Conservation (phyloP, 495 filamentous ascomycete genomes). For the Aspergillus leporis region DNA sequence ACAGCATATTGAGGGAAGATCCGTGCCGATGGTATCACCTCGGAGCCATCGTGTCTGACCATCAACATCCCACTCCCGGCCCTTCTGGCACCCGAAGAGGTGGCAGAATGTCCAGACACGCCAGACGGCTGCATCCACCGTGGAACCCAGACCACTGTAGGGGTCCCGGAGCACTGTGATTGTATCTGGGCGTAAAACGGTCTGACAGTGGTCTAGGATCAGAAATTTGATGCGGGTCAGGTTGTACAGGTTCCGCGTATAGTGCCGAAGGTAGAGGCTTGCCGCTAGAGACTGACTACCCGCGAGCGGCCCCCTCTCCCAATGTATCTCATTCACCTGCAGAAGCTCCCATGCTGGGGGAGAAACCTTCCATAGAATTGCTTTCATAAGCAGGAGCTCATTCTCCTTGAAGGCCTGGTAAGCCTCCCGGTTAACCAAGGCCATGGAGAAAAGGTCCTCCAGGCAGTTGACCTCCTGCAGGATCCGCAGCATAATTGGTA, state of each 20-base stretch:
- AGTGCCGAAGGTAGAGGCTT: conserved; percentile 10
- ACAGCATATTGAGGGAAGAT: conserved; percentile 2
- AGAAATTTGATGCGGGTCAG: conserved; percentile 12
- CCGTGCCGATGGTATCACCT: conserved; percentile 5
- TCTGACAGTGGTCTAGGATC: background rate
- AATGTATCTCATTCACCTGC: conserved; percentile 9
- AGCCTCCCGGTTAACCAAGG: conserved; percentile 8
- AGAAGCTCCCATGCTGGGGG: conserved; percentile 16
- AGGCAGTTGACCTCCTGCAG: conserved; percentile 13
- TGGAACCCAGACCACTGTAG: background rate
- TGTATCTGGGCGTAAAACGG: background rate
- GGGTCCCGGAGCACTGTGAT: conserved; percentile 1
- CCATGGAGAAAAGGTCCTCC: conserved; percentile 13
- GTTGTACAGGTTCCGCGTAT: conserved; percentile 7
- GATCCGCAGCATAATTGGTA: conserved; percentile 2
- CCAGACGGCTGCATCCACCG: conserved; percentile 14
- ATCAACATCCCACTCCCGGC: conserved; percentile 8
- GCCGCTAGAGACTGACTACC: conserved; percentile 8
- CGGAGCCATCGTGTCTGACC: conserved; percentile 13
- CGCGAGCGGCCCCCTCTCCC: background rate
- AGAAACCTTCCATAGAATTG: conserved; percentile 4
- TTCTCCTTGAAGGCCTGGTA: conserved; percentile 13
- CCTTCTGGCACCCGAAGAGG: conserved; percentile 14
- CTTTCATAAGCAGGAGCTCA: conserved; percentile 13
- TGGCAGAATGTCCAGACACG: conserved; percentile 17